Conservation (phyloP, 495 filamentous ascomycete genomes). For the Penicillium psychrofluorescens region DNA sequence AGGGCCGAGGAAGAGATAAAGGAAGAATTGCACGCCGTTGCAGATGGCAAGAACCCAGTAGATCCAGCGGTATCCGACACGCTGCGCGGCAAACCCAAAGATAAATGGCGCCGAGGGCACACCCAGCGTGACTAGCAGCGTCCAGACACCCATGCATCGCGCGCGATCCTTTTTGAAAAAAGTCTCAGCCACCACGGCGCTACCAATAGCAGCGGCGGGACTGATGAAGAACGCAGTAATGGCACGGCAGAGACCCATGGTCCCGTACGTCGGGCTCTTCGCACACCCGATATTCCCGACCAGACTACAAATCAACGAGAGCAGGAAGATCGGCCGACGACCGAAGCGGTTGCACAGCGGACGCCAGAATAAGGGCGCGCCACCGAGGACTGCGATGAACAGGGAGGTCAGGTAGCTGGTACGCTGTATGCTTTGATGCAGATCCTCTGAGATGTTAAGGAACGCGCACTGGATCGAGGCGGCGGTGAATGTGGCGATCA, state of each 20-base stretch:
- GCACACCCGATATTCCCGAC: conserved; percentile 42
- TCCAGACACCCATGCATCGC: conserved; percentile 48
- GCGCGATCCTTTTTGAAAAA: conserved; percentile 44
- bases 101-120: conserved; percentile 38
- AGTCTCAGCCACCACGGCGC: conserved; percentile 46
- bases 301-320: conserved; percentile 37
- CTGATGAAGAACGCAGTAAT: conserved; percentile 46
- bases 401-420: conserved; percentile 45
- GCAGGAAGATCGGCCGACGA: conserved; percentile 43
- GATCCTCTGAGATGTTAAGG: conserved; percentile 33
- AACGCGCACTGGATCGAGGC: conserved; percentile 46
- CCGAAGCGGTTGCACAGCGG: conserved; percentile 50
- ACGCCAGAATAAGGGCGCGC: conserved; percentile 44
- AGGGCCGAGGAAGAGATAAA: conserved; percentile 46
- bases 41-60: conserved; percentile 42
- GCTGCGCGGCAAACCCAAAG: conserved; percentile 39
- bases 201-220: conserved; percentile 44
- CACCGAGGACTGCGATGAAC: conserved; percentile 42
- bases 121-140: conserved; percentile 42
- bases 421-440: conserved; percentile 30
- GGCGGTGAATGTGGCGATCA: conserved; percentile 50
- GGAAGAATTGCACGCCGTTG: conserved; percentile 45
- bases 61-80: conserved; percentile 34
- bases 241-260: conserved; percentile 37
- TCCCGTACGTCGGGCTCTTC: conserved; percentile 29